Conservation (phyloP, 306 rosid species). For the Erythrophleum fordii region DNA sequence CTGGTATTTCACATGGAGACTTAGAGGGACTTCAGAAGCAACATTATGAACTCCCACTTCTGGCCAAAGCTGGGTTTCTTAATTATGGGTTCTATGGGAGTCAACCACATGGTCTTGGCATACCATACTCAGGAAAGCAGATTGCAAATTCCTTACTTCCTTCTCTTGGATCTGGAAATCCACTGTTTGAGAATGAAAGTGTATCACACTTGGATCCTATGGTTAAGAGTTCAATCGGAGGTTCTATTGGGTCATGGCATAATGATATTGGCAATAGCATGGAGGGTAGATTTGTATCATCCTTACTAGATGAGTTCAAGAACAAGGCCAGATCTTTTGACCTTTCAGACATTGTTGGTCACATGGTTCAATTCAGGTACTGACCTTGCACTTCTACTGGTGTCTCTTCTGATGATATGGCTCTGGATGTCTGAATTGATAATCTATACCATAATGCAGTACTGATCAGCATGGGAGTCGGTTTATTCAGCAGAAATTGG, state of each 20-base stretch:
- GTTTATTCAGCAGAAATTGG: slow-evolving; percentile 96
- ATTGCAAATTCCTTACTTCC: slow-evolving; percentile 56
- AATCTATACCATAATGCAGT: slow-evolving; percentile 59
- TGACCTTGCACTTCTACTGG: slow-evolving; percentile 12
- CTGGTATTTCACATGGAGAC: slow-evolving; percentile 63
- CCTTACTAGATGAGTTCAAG: slow-evolving; percentile 91
- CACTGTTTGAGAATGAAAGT: slow-evolving; percentile 69
- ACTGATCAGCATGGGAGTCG: slow-evolving; percentile 99
- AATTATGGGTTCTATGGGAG: slow-evolving; percentile 61
- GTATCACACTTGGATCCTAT: slow-evolving; percentile 55
- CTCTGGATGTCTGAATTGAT: slow-evolving; percentile 37
- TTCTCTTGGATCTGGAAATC: slow-evolving; percentile 66
- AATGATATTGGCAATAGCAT: slow-evolving; percentile 62
- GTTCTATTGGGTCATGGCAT: slow-evolving; percentile 62
- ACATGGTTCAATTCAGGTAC: slow-evolving; percentile 92
- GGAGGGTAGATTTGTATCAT: slow-evolving; percentile 65
- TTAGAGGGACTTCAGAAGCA: slow-evolving; percentile 75
- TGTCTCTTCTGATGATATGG: slow-evolving; percentile 36
- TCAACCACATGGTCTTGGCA: slow-evolving; percentile 68
- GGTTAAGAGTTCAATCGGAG: slow-evolving; percentile 75
- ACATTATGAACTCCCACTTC: slow-evolving; percentile 73
- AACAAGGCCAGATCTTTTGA: slow-evolving; percentile 87
- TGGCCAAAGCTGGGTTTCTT: slow-evolving; percentile 64
- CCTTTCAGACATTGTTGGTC: slow-evolving; percentile 77
- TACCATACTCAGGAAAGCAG: slow-evolving; percentile 68